Conservation (phyloP, 2,329 filamentous ascomycete species). For the Chaetomiaceae sp. region DNA sequence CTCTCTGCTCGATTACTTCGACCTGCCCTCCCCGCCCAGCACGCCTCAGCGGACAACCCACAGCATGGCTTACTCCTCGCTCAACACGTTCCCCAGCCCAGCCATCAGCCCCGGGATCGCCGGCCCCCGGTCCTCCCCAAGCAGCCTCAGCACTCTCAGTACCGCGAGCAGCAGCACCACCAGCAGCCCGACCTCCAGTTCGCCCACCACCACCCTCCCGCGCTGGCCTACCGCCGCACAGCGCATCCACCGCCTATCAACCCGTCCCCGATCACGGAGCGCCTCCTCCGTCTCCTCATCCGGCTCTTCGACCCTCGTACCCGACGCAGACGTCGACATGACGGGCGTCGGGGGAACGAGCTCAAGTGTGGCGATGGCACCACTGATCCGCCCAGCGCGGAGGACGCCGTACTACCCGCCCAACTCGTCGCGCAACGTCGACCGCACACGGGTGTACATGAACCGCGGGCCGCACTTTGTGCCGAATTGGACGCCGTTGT, state of each 20-base stretch:
- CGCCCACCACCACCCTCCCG: not conserved
- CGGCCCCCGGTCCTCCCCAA: not conserved
- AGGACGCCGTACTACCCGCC: slow-evolving; percentile 26
- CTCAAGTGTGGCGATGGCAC: not conserved
- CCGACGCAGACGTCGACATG: not conserved
- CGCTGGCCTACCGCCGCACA: slow-evolving; percentile 15
- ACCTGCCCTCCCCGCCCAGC: slow-evolving; percentile 21
- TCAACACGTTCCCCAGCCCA: slow-evolving; percentile 12
- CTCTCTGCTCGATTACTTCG: slow-evolving; percentile 20
- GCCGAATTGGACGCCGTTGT: slow-evolving; percentile 24
- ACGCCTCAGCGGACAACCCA: slow-evolving; percentile 14
- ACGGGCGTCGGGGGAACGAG: not conserved
- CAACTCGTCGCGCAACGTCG: slow-evolving; percentile 19
- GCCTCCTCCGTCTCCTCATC: slow-evolving; percentile 6
- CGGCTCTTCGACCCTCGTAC: not conserved
- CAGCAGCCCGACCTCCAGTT: not conserved
- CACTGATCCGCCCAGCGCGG: slow-evolving; percentile 10
- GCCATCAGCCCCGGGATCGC: not conserved
- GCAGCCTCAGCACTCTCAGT: slow-evolving; percentile 1
- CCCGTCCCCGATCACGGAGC: slow-evolving; percentile 7
- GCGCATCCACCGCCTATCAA: slow-evolving; percentile 11
- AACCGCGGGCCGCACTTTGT: slow-evolving; percentile 22
- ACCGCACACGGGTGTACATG: slow-evolving; percentile 21
- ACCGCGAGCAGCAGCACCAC: not conserved
- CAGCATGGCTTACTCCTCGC: slow-evolving; percentile 12